phyloP scores from a whole-genome alignment of 202 grass and related monocot genomes.

The Zizania palustris region DNA sequence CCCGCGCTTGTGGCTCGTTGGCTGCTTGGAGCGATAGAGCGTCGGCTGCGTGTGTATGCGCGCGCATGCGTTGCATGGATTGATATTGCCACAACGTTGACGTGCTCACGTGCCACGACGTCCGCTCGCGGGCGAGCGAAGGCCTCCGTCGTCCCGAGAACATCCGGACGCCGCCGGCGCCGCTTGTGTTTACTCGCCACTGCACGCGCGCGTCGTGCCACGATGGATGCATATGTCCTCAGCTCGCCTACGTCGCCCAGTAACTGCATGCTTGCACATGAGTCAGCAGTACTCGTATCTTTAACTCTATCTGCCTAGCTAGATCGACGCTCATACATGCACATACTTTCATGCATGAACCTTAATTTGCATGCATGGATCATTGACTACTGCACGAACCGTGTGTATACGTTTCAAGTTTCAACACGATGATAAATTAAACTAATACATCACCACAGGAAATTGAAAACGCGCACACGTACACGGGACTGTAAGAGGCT shows the following conservation, averaged over 20 bases:
- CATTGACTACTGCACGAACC: not conserved
- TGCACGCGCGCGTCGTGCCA: not conserved
- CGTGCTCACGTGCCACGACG: not conserved
- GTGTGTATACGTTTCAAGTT: not conserved
- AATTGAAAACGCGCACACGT: not conserved
- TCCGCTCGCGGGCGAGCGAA: not conserved
- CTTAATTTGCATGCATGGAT: not conserved
- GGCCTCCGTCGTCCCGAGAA: not conserved
- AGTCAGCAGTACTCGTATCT: not conserved
- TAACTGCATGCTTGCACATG: not conserved
- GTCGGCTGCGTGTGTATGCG: too few relatives aligned
- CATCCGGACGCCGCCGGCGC: conserved; percentile 25
- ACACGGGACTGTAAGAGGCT: not conserved
- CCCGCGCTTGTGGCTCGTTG: not conserved
- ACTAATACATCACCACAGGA: not conserved
- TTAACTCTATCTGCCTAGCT: not conserved
- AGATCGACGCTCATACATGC: not conserved
- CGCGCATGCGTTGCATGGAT: conserved; percentile 2
- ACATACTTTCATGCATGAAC: not conserved
- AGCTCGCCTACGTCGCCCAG: not conserved
- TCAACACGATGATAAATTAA: not conserved
- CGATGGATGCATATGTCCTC: conserved; percentile 1
- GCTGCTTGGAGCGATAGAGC: too few relatives aligned
- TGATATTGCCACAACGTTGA: not conserved
- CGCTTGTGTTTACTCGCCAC: conserved; percentile 10